phyloP scores from a whole-genome alignment of 2,329 filamentous ascomycete genomes.

The Chaetomium strumarium region DNA sequence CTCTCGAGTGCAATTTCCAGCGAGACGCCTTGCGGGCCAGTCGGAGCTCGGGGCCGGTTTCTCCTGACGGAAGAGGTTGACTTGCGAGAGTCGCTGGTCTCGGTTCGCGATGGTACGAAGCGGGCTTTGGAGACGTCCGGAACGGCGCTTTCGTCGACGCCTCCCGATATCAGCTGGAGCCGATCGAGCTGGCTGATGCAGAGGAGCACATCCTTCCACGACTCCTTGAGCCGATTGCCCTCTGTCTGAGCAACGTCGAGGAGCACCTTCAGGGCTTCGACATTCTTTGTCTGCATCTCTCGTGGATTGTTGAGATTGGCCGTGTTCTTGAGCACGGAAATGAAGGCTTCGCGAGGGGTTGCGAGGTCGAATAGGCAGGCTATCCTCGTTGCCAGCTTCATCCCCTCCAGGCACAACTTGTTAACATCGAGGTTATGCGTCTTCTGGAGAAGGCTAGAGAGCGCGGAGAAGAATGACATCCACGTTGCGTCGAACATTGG shows the following conservation, averaged over 20 bases:
- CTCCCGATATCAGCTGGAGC: slow-evolving; percentile 88
- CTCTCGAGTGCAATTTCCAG: slow-evolving; percentile 85
- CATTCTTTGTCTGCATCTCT: slow-evolving; percentile 92
- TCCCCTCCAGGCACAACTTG: slow-evolving; percentile 86
- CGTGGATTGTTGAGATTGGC: slow-evolving; percentile 94
- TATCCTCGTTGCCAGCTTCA: slow-evolving; percentile 89
- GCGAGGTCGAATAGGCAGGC: slow-evolving; percentile 89
- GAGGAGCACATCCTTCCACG: slow-evolving; percentile 92
- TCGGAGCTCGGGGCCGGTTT: slow-evolving; percentile 47
- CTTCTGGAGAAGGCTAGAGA: slow-evolving; percentile 90
- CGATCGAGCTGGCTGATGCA: slow-evolving; percentile 95
- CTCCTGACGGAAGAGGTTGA: slow-evolving; percentile 55
- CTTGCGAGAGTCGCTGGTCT: slow-evolving; percentile 54
- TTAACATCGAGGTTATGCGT: slow-evolving; percentile 89
- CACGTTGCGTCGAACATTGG: slow-evolving; percentile 99
- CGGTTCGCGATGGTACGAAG: slow-evolving; percentile 53
- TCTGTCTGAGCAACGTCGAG: slow-evolving; percentile 90
- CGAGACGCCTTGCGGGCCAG: slow-evolving; percentile 59
- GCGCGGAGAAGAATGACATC: slow-evolving; percentile 97
- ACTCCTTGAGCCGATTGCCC: slow-evolving; percentile 80
- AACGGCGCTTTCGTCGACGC: slow-evolving; percentile 85
- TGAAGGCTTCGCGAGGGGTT: slow-evolving; percentile 91
- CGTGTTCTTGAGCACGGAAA: slow-evolving; percentile 84
- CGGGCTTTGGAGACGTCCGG: slow-evolving; percentile 86
- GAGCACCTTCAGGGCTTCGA: slow-evolving; percentile 87